Evolutionary conservation across 306 rosid species (phyloP).

Genomic region (Quercus berberidifolia): DNA sequence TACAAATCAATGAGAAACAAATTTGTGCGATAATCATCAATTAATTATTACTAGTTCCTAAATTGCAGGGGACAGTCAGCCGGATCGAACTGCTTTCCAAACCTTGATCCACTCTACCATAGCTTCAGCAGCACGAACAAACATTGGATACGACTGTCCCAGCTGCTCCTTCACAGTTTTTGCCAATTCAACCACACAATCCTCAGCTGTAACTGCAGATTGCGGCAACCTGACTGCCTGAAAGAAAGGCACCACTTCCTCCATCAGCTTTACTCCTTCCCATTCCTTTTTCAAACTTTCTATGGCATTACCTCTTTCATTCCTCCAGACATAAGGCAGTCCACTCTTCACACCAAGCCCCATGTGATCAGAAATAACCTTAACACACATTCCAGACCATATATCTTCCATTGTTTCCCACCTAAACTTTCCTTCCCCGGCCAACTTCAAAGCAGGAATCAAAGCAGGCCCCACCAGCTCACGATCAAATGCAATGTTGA

Average conservation of each 20-base stretch:
- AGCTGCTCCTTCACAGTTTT: constrained; percentile 72
- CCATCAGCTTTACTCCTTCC: constrained; percentile 98
- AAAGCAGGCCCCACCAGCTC: constrained; percentile 78
- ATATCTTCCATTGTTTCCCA: constrained; percentile 98
- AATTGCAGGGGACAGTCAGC: constrained; percentile 6
- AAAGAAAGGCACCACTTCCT: constrained; percentile 93
- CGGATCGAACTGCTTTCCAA: constrained; percentile 69
- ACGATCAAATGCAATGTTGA: constrained; percentile 86
- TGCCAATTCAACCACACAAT: constrained; percentile 70
- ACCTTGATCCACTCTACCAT: constrained; percentile 86
- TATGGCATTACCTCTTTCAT: constrained; percentile 75
- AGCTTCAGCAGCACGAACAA: constrained; percentile 67
- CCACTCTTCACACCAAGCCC: constrained; percentile 86
- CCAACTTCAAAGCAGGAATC: constrained; percentile 72
- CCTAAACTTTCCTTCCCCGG: constrained; percentile 86
- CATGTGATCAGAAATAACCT: constrained; percentile 80
- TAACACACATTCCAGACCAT: constrained; percentile 92
- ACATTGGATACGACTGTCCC: constrained; percentile 76
- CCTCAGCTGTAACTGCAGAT: constrained; percentile 69
- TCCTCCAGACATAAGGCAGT: constrained; percentile 87
- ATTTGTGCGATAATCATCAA: neutral
- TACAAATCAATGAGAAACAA: no score
- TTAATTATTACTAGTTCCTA: constrained; percentile 16
- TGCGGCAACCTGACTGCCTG: constrained; percentile 62
- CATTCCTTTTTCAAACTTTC: constrained; percentile 96